These are phyloP conservation scores for Sordariomycetes sp. DNA, from an alignment of 2,329 filamentous ascomycete species.

Conservation along the genomic window DNA sequence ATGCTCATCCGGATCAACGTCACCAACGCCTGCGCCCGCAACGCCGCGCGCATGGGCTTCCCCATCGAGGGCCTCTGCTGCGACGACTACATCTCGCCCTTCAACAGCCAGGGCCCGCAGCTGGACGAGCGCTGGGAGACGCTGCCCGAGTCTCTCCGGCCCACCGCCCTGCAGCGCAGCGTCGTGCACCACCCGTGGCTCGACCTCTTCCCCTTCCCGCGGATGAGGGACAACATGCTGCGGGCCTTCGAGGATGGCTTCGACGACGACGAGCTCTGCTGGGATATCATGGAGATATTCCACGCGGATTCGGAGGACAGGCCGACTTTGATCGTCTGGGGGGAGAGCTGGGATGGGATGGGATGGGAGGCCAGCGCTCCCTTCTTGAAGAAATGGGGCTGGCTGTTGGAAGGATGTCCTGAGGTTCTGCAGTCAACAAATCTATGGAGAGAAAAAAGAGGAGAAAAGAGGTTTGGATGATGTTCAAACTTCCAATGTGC, in stretches of 20 bases:
- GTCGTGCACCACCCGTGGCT: slow-evolving; percentile 23
- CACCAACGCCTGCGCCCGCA: slow-evolving; percentile 5
- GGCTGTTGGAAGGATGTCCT: neutral
- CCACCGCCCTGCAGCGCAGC: slow-evolving; percentile 5
- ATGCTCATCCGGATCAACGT: slow-evolving; percentile 7
- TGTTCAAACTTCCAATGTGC: no score
- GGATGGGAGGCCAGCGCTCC: neutral
- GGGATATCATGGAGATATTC: slow-evolving; percentile 1
- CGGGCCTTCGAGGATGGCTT: slow-evolving; percentile 4
- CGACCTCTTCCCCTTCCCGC: slow-evolving; percentile 23
- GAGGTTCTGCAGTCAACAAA: neutral
- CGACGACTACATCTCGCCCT: neutral
- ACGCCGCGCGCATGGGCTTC: slow-evolving; percentile 1
- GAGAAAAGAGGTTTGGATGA: neutral
- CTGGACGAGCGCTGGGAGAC: neutral
- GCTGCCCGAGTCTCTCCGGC: neutral
- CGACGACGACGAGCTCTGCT: slow-evolving; percentile 13
- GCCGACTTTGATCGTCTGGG: neutral
- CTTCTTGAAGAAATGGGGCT: neutral
- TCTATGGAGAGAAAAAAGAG: neutral
- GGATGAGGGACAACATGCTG: slow-evolving; percentile 21
- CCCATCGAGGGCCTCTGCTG: neutral
- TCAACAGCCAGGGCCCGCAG: neutral
- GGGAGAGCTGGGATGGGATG: neutral
- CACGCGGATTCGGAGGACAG: no score